Evolutionary conservation across 208 protist species (phyloP).

Genomic region (Eutreptiella sp.): DNA sequence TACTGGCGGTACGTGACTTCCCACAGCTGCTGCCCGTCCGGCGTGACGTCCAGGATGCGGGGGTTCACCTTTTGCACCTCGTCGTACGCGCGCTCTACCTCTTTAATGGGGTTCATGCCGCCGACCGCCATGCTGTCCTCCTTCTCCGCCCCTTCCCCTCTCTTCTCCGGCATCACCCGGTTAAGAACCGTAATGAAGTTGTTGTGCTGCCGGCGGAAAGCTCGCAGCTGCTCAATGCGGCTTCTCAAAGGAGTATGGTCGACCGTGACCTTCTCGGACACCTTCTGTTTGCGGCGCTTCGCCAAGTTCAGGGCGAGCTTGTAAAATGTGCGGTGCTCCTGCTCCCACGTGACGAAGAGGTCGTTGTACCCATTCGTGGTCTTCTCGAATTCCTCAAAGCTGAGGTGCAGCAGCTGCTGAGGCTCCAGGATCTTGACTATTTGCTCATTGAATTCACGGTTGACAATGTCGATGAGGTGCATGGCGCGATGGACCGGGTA

Average conservation of each 20-base stretch:
- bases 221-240: constrained; percentile 47
- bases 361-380: constrained; percentile 24
- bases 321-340: constrained; percentile 13
- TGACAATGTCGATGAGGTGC: constrained; percentile 13
- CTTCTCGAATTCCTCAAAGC: constrained; percentile 52
- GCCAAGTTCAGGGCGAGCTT: neutral
- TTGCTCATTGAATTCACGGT: constrained; percentile 8
- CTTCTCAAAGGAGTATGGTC: constrained; percentile 46
- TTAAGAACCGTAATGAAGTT: constrained; percentile 51
- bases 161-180: constrained; percentile 42
- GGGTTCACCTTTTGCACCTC: constrained; percentile 27
- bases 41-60: constrained; percentile 21
- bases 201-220: constrained; percentile 58
- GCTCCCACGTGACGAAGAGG: constrained; percentile 51
- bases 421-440: constrained; percentile 34
- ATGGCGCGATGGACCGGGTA: constrained; percentile 48
- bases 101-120: constrained; percentile 48
- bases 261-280: constrained; percentile 40
- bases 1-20: constrained; percentile 43
- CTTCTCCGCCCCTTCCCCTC: neutral
- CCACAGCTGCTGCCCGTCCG: constrained; percentile 48
- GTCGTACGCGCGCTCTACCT: constrained; percentile 53
- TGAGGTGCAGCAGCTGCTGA: constrained; percentile 40
- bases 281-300: constrained; percentile 33
- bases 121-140: neutral